phyloP scores from a whole-genome alignment of 2,329 filamentous ascomycete species.

The Fusarium continuum region DNA sequence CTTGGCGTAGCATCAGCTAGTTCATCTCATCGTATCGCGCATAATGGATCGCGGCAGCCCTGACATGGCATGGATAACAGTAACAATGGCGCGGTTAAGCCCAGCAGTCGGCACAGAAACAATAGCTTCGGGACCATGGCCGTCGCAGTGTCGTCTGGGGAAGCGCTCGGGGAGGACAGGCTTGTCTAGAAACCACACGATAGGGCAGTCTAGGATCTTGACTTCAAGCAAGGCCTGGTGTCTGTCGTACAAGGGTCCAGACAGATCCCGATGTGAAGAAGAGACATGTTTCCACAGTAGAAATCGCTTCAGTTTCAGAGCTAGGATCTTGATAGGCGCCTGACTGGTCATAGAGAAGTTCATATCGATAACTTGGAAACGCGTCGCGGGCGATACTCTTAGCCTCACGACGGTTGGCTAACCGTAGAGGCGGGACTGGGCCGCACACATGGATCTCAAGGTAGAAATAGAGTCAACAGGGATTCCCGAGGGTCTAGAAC shows the following conservation, averaged over 20 bases:
- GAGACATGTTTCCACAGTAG: conserved; percentile 3
- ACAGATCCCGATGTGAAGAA: background rate
- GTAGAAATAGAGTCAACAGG: conserved; percentile 10
- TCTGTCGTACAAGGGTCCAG: conserved; percentile 12
- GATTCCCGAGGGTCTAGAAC: conserved; percentile 9
- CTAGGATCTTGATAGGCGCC: conserved; percentile 36
- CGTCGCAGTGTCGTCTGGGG: conserved; percentile 28
- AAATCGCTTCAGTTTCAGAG: conserved; percentile 37
- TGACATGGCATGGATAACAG: conserved; percentile 6
- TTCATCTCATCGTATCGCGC: conserved; percentile 33
- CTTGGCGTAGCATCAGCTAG: conserved; percentile 21
- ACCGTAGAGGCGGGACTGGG: conserved; percentile 8
- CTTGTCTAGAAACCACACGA: conserved; percentile 6
- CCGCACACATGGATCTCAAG: background rate
- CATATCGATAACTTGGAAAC: background rate
- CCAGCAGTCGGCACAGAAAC: conserved; percentile 7
- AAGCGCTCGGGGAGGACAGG: conserved; percentile 29
- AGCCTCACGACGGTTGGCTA: conserved; percentile 16
- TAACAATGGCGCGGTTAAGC: conserved; percentile 16
- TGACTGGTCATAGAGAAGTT: conserved; percentile 22
- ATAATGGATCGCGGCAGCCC: conserved; percentile 21
- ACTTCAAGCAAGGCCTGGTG: background rate
- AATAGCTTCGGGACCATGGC: background rate
- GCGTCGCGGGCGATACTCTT: conserved; percentile 17
- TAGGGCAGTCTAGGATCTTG: background rate